These are phyloP conservation scores for Mycosarcoma maydis DNA, from an alignment of 1,284 basidiomycete species.

Conservation along the genomic window DNA sequence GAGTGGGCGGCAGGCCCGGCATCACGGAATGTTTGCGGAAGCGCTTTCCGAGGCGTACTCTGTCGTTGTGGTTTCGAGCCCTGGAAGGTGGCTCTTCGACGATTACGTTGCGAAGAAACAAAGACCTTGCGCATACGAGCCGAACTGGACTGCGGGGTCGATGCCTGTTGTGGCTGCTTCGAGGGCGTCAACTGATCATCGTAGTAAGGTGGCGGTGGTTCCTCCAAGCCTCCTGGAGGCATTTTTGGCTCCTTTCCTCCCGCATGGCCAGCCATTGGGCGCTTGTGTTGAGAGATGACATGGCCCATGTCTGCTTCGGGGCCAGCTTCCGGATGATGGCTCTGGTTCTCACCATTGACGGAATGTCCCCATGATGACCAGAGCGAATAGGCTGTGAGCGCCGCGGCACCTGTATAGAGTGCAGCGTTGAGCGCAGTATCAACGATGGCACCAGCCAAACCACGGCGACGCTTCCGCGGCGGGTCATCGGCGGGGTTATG, in stretches of 20 bases:
- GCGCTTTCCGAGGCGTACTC: conserved; percentile 25
- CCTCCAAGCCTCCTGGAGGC: conserved; percentile 33
- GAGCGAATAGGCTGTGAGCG: conserved; percentile 51
- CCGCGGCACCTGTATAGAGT: conserved; percentile 52
- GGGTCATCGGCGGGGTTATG: conserved; percentile 16
- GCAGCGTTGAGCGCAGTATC: conserved; percentile 52
- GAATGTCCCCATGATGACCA: conserved; percentile 49
- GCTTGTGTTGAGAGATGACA: conserved; percentile 22
- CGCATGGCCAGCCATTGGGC: neutral
- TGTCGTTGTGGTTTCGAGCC: conserved; percentile 24
- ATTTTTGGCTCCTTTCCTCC: conserved; percentile 1
- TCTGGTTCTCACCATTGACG: conserved; percentile 22
- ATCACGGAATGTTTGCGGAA: conserved; percentile 14
- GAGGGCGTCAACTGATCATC: conserved; percentile 11
- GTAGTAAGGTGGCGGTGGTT: conserved; percentile 48
- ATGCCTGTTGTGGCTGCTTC: conserved; percentile 4
- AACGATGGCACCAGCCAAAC: conserved; percentile 50
- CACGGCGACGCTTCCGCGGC: conserved; percentile 40
- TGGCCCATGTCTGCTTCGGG: conserved; percentile 28
- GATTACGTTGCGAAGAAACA: conserved; percentile 40
- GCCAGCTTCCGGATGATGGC: conserved; percentile 25
- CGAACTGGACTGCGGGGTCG: conserved; percentile 17
- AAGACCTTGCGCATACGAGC: conserved; percentile 31
- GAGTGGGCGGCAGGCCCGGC: neutral
- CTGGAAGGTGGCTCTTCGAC: conserved; percentile 37